Conservation (phyloP, 2,329 filamentous ascomycete species). For the Eutypa lata region DNA sequence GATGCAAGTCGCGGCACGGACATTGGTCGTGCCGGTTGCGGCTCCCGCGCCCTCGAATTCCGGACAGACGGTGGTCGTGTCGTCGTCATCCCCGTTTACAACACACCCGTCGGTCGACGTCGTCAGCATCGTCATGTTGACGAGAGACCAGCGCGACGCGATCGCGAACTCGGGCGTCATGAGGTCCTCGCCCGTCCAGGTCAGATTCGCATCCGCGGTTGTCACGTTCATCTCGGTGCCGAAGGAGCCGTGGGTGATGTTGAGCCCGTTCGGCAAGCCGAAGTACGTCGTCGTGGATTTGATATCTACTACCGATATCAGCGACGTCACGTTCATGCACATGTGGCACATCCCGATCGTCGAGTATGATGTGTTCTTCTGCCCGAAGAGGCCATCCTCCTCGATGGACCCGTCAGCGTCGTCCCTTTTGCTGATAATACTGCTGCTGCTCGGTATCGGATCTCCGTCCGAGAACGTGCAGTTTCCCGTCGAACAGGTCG, state of each 20-base stretch:
- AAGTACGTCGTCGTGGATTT: neutral
- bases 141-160: neutral
- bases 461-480: neutral
- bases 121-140: neutral
- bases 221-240: neutral
- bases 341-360: constrained; percentile 1
- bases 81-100: neutral
- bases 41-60: neutral
- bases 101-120: neutral
- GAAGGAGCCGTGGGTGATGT: neutral
- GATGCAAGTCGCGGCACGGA: neutral
- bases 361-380: neutral
- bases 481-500: neutral
- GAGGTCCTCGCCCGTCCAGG: neutral
- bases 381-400: neutral
- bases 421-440: no score
- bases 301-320: neutral
- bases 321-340: neutral
- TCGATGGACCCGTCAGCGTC: no score
- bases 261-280: neutral
- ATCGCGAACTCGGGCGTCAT: neutral
- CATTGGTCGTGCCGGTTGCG: neutral
- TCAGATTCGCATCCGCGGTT: neutral
- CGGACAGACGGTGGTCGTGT: neutral
- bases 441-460: neutral